A percentile compares a stretch with the other conserved stretches of the same genome.
Conservation (phyloP, 2,329 filamentous ascomycete genomes). For the Plectosphaerella sp. region DNA sequence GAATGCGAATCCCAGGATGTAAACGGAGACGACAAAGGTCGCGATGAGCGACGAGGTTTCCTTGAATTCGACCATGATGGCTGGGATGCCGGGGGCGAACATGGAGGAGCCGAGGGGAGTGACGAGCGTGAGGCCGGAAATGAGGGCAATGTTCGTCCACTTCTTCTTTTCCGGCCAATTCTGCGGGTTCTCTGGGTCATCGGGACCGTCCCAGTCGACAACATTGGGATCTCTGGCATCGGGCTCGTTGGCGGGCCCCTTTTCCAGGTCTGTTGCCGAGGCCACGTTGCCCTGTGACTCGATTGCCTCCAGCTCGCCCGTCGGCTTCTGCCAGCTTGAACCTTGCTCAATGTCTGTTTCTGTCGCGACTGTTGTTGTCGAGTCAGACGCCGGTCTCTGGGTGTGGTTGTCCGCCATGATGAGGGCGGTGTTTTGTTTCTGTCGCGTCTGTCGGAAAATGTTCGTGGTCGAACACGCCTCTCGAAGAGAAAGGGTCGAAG, state of each 20-base stretch:
- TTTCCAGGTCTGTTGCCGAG: not conserved
- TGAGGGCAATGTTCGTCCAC: slow-evolving; percentile 24
- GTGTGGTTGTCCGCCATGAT: not conserved
- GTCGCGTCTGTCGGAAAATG: no score
- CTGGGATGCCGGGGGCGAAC: slow-evolving; percentile 53
- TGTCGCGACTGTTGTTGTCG: not conserved
- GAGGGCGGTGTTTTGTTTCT: no score
- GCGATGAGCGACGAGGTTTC: slow-evolving; percentile 37
- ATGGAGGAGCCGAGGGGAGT: slow-evolving; percentile 29
- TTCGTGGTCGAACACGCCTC: no score
- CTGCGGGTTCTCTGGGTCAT: slow-evolving; percentile 60
- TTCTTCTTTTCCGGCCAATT: slow-evolving; percentile 59
- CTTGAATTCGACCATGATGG: slow-evolving; percentile 51
- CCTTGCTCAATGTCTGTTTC: not conserved
- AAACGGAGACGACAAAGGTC: slow-evolving; percentile 53
- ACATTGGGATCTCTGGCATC: slow-evolving; percentile 4
- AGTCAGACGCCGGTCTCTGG: not conserved
- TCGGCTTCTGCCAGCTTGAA: not conserved
- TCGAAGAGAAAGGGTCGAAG: no score
- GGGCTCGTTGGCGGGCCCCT: not conserved
- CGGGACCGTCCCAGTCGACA: slow-evolving; percentile 56
- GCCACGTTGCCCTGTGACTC: not conserved
- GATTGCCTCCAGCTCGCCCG: not conserved
- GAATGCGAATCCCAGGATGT: slow-evolving; percentile 48
- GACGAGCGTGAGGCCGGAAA: slow-evolving; percentile 18